Evolutionary conservation across 2,329 filamentous ascomycete genomes (phyloP), one percentile per base, ranked within the genome.

Genomic region (Cryphonectria radicalis): DNA sequence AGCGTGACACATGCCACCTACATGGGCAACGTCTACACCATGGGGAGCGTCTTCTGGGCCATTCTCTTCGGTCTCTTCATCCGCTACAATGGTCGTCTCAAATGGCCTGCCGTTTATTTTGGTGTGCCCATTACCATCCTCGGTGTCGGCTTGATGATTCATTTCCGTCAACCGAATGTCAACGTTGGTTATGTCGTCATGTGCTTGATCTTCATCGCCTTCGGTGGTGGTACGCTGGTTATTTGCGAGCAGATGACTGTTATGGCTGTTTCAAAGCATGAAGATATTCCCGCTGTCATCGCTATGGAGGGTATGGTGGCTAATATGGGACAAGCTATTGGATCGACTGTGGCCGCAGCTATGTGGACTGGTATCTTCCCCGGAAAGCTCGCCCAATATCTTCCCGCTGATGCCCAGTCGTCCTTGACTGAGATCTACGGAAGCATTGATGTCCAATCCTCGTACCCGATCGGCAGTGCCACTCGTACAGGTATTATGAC

Each of bases 181-280:
- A 81, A 83, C 28, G 82, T 89, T 43, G 82, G 86, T 2, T 87
- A 86, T 76, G 81, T 91, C 1, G 78, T 91, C 75, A 87, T 89
- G 80, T 88, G 86, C 17, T 89, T 92, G 77, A 85, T 92, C 67
- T 86, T 91, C 73, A 84, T 91, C 69, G 88, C 89, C 3, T 84
- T 90, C 35, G 87, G 87, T 3, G 88, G 88, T 2, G 89, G 88
- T 22, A 50, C 43, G 19, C 43, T 50, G 4, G 43, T 50, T 6
- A 50, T 50, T 7, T 50, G 43, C 43, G 43, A 50, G 43, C 43
- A 50, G 43, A 50, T 50, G 43, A 50, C 43, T 19, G 43, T 50
- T 3, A 50, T 50, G 43, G 43, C 43, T 2, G 43, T 50, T 7
- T 50, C 43, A 7, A 50, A 50, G 6, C 43, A 50, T 19, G 5